Evolutionary conservation across 768 basidiomycete genomes (phyloP).

Genomic region (Mycena haematopus): DNA sequence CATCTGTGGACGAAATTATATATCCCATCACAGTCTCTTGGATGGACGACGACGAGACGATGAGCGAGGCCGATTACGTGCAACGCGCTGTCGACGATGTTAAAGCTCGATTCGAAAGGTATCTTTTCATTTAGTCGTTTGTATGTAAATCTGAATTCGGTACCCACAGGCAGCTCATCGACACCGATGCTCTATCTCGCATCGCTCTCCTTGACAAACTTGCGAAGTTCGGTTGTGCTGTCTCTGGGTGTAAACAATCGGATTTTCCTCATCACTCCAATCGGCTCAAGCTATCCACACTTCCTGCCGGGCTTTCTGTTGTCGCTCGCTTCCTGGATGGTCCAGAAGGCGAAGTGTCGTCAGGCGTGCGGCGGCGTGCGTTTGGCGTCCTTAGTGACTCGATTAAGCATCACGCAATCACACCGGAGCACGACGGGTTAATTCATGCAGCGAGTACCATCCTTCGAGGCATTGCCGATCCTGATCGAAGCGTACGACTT

Average conservation of each 20-base stretch:
- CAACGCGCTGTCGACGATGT: conserved; percentile 55
- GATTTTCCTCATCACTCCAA: conserved; percentile 36
- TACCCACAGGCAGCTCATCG: conserved; percentile 45
- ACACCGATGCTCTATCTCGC: conserved; percentile 39
- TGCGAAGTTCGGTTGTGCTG: conserved; percentile 42
- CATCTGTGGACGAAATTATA: conserved; percentile 47
- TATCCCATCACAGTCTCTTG: conserved; percentile 54
- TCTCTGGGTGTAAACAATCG: conserved; percentile 43
- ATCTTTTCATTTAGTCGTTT: conserved; percentile 4
- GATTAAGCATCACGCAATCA: conserved; percentile 50
- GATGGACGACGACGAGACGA: conserved; percentile 60
- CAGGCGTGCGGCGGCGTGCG: conserved; percentile 50
- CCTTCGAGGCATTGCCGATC: conserved; percentile 56
- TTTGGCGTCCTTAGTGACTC: conserved; percentile 48
- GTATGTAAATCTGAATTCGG: neutral
- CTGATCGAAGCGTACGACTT: conserved; percentile 65
- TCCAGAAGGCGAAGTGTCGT: conserved; percentile 50
- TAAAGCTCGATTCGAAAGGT: conserved; percentile 50
- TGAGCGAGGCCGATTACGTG: conserved; percentile 49
- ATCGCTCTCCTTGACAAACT: conserved; percentile 42
- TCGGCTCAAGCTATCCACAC: conserved; percentile 35
- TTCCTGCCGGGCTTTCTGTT: conserved; percentile 44
- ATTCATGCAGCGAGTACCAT: conserved; percentile 46
- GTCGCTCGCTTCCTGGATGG: conserved; percentile 54
- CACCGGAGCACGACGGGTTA: conserved; percentile 35